Conservation (phyloP, 2,329 filamentous ascomycete genomes). For the Sclerotinia glacialis region DNA sequence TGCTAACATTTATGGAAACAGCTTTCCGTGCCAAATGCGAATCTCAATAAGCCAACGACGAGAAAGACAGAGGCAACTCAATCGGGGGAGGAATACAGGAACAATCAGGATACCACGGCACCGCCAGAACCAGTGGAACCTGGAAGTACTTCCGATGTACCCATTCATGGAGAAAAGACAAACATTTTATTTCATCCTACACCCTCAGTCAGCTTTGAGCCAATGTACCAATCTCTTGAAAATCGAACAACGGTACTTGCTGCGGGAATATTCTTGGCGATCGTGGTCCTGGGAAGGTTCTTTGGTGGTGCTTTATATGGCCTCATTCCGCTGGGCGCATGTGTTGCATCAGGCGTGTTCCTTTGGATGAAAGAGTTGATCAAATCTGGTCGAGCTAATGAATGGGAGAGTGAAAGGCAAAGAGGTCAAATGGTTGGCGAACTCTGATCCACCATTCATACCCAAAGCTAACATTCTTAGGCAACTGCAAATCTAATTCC, state of each 20-base stretch:
- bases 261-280: conserved; percentile 65
- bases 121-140: conserved; percentile 82
- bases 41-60: conserved; percentile 71
- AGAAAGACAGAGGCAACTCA: conserved; percentile 70
- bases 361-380: conserved; percentile 89
- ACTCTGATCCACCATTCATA: too few species aligned
- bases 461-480: conserved; percentile 7
- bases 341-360: conserved; percentile 74
- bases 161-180: conserved; percentile 94
- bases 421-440: conserved; percentile 68
- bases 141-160: conserved; percentile 86
- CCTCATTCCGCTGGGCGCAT: conserved; percentile 69
- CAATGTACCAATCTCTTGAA: conserved; percentile 77
- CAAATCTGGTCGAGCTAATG: conserved; percentile 73
- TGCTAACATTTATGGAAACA: conserved; percentile 38
- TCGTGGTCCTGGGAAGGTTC: conserved; percentile 73
- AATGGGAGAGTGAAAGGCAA: conserved; percentile 85
- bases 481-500: conserved; percentile 86
- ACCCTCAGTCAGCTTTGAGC: conserved; percentile 83
- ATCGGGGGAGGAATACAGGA: conserved; percentile 74
- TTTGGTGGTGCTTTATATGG: conserved; percentile 78
- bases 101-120: conserved; percentile 84
- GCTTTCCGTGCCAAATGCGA: conserved; percentile 86
- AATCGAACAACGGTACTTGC: conserved; percentile 69
- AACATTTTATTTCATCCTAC: conserved; percentile 96